Base-by-base conservation (phyloP, 2,329 filamentous ascomycete genomes). In the Purpureocillium lavendulum region DNA sequence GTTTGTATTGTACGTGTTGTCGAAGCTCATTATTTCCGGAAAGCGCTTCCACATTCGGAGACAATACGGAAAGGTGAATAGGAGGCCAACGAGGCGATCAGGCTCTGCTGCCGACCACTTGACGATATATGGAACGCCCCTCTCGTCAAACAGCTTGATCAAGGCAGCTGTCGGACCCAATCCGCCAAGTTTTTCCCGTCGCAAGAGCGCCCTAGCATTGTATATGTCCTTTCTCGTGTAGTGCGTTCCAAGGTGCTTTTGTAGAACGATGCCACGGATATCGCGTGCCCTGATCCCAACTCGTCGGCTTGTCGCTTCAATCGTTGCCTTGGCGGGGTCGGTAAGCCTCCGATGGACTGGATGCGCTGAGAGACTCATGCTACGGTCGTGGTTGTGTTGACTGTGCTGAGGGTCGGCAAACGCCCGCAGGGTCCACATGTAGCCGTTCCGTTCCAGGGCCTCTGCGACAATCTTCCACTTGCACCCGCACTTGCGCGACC, bases 391-490 rank as follows among this genome's bases (percentile, higher is more conserved):
- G 34, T 29, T 36, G 18, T 36, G 17, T 13, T 36, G 34, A 10
- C 17, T 36, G 13, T 36, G 18, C 21, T 36, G 17, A 24, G 34
- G 13, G 26, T 36, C 21, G 17, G 34, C n/a, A 29, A 36, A 36
- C 11, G 21, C 13, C 21, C 21, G 34, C 21, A 36, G 34, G 26
- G 34, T 36, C 34, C 34, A 36, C 34, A 5, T 24, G 34, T 26
- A 31, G 3, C 37, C 36, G 34, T 36, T 36, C 11, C 8, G 8
- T 18, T 41, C 28, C 28, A 40, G 21, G 4, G 43, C 31, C 17
- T 46, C 40, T 2, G 40, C 42, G 40, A 46, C 38, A 12, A 46
- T 26, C 33, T 28, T 42, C 38, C 42, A 46, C 35, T 40, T 32
- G 28, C 37, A 46, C 5, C 41, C 42, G 36, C 33, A 46, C 33